Conservation (phyloP, 208 protist species). For the Phytomonas sp. region DNA sequence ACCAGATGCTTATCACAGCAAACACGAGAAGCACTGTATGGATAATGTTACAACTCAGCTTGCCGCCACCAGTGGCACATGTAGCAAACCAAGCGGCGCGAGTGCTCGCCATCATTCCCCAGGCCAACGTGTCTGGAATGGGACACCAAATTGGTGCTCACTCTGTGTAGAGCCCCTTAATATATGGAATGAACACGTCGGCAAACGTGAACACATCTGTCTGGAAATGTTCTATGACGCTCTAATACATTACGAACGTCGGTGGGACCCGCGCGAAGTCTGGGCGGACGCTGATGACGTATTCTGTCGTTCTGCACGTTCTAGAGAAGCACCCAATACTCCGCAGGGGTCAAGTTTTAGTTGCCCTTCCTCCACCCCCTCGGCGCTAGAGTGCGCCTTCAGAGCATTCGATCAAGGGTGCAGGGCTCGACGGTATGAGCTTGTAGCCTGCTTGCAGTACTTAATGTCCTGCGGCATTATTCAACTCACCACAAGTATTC, state of each 20-base stretch:
- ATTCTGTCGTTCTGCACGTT: conserved; percentile 13
- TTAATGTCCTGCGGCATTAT: conserved; percentile 26
- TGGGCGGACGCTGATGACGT: conserved; percentile 29
- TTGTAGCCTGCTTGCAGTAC: conserved; percentile 13
- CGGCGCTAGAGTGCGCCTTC: neutral
- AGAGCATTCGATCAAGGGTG: neutral
- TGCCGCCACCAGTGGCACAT: no score
- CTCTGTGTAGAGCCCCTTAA: conserved; percentile 66
- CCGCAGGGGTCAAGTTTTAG: neutral
- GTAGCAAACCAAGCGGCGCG: neutral
- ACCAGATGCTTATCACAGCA: neutral
- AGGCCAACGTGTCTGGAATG: conserved; percentile 14
- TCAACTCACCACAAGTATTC: conserved; percentile 17
- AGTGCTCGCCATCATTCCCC: neutral
- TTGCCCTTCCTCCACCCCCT: neutral
- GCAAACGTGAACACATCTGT: conserved; percentile 79
- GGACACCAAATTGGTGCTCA: conserved; percentile 42
- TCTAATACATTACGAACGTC: conserved; percentile 22
- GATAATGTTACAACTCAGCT: no score
- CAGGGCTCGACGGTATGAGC: conserved; percentile 16
- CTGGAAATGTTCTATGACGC: conserved; percentile 62
- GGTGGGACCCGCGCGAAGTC: conserved; percentile 26
- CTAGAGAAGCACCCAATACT: conserved; percentile 7
- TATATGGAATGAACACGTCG: conserved; percentile 56
- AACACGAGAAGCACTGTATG: no score